A percentile compares a stretch with the other conserved stretches of the same genome.
Conservation (phyloP, 2,329 filamentous ascomycete species). For the Alternaria arborescens region DNA sequence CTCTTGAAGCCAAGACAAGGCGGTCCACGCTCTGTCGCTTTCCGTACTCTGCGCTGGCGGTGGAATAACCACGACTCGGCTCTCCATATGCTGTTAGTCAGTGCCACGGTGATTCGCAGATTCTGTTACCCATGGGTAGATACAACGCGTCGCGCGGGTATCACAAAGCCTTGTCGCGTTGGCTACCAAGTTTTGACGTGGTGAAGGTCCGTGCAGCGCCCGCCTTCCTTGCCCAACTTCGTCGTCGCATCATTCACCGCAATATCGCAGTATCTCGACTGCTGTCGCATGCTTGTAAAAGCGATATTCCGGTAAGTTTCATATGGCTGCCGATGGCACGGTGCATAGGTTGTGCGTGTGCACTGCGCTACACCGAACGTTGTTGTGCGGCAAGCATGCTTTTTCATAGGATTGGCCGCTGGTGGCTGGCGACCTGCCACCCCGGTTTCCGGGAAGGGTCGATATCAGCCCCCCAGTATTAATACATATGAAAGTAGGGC, state of each 20-base stretch:
- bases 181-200: conserved; percentile 5
- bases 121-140: not conserved
- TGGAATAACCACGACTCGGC: not conserved
- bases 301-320: conserved; percentile 23
- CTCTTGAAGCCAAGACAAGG: not conserved
- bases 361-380: conserved; percentile 23
- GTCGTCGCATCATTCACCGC: conserved; percentile 12
- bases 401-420: conserved; percentile 20
- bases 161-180: conserved; percentile 12
- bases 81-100: not conserved
- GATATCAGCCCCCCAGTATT: conserved; percentile 14
- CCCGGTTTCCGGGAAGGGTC: conserved; percentile 21
- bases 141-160: conserved; percentile 14
- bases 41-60: conserved; percentile 7
- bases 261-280: conserved; percentile 16
- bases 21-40: not conserved
- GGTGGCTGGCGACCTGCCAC: conserved; percentile 38
- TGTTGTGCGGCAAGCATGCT: conserved; percentile 38
- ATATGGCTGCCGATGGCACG: conserved; percentile 18
- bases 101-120: conserved; percentile 1
- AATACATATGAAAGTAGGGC: conserved; percentile 19
- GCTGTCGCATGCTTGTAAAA: conserved; percentile 15
- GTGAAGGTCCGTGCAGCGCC: conserved; percentile 17
- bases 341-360: conserved; percentile 28
- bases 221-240: conserved; percentile 5